Base-by-base conservation (phyloP, 2,329 filamentous ascomycete species). In the Fusarium coffeatum region DNA sequence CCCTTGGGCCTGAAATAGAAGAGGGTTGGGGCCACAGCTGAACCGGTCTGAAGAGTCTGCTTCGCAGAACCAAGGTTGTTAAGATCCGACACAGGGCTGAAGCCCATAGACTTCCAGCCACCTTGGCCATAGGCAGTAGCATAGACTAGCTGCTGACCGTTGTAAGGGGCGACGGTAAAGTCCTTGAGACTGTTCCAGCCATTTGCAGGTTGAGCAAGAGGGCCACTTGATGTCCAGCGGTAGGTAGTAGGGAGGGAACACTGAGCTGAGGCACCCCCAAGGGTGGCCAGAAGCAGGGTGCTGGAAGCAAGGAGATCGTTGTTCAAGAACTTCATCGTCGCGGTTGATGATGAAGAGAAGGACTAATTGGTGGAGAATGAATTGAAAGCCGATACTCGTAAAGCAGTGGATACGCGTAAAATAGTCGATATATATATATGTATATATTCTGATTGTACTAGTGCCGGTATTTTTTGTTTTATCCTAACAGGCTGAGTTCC, bases 1-100 rank as follows among this genome's bases (percentile, higher is more conserved):
- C 79, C 82, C 79, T 89, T 90, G 0, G 88, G 89, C 6, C 76
- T 72, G 71, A 90, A 90, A 80, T 86, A 87, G 80, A 91, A 90
- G 50, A 91, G 78, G 0, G 87, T 88, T 2, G 89, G 89, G 0
- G 89, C 89, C n/a, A 90, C 88, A 8, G 86, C 78, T n/a, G 64
- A 71, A 6, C 61, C 47, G 46, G 34, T 80, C 85, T 88, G 88
- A 2, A 61, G 66, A 66, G 80, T 90, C 78, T 91, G 88, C 64
- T 73, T 78, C 1, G 83, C 86, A 1, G 82, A 78, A 22, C 76
- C 78, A 82, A 90, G 84, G 23, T 84, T 80, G 18, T 79, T 76
- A 82, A 83, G 89, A 80, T 87, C 80, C 3, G 78, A 78, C 76
- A 91, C 86, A 57, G 82, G 78, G 23, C 80, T 82, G 66, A 91